phyloP scores from a whole-genome alignment of 768 basidiomycete species.

The Xerocomellus intermedius region DNA sequence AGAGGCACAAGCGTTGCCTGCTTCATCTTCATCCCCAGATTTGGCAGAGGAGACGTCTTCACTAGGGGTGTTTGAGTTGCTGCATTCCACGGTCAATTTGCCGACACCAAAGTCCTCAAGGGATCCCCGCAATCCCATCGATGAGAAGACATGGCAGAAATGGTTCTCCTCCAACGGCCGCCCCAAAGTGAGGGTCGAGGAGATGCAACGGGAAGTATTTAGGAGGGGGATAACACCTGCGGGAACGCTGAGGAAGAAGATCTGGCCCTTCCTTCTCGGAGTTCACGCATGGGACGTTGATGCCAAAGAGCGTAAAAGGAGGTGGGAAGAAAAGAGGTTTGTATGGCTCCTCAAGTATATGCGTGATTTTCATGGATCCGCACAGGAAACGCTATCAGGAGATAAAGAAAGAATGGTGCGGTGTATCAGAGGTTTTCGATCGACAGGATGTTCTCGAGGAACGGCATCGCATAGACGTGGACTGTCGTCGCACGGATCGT shows the following conservation, averaged over 20 bases:
- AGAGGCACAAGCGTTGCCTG: slow-evolving; percentile 70
- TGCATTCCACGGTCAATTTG: slow-evolving; percentile 75
- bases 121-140: slow-evolving; percentile 75
- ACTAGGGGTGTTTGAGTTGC: slow-evolving; percentile 83
- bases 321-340: slow-evolving; percentile 67
- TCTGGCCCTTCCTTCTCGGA: slow-evolving; percentile 91
- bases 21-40: slow-evolving; percentile 47
- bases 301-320: slow-evolving; percentile 52
- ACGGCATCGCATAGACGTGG: slow-evolving; percentile 93
- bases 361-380: slow-evolving; percentile 7
- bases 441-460: slow-evolving; percentile 82
- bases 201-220: slow-evolving; percentile 78
- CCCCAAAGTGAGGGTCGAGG: slow-evolving; percentile 62
- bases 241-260: slow-evolving; percentile 59
- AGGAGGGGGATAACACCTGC: slow-evolving; percentile 62
- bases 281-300: slow-evolving; percentile 81
- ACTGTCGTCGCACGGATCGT: slow-evolving; percentile 94
- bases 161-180: slow-evolving; percentile 79
- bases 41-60: slow-evolving; percentile 65
- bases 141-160: slow-evolving; percentile 64
- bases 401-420: slow-evolving; percentile 80
- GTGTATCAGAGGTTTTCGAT: slow-evolving; percentile 77
- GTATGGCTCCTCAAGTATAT: slow-evolving; percentile 10
- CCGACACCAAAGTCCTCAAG: slow-evolving; percentile 82
- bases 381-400: slow-evolving; percentile 67